These are phyloP conservation scores for Thalassiosira gravida DNA, from an alignment of 352 stramenopile species.

Conservation along the genomic window DNA sequence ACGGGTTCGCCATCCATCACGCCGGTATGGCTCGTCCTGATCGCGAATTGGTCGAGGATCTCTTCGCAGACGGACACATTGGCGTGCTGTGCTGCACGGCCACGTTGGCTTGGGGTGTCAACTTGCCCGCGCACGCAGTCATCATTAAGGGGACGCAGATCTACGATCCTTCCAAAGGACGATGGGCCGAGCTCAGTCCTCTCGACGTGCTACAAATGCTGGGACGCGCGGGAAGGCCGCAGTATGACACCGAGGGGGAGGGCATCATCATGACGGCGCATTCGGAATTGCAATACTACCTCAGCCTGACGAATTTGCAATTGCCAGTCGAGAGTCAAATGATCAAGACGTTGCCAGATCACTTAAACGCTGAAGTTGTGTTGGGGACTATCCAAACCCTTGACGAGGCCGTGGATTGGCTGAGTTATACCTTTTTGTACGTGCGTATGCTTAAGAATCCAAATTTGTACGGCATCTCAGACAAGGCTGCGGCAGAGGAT, in stretches of 20 bases:
- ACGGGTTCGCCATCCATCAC: slow-evolving; percentile 99
- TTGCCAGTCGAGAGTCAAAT: slow-evolving; percentile 99
- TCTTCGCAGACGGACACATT: slow-evolving; percentile 96
- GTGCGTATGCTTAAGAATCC: slow-evolving; percentile 98
- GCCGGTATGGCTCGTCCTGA: slow-evolving; percentile 96
- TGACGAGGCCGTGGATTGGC: slow-evolving; percentile 94
- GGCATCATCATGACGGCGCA: slow-evolving; percentile 99
- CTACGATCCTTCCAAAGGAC: slow-evolving; percentile 97
- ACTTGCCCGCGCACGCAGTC: slow-evolving; percentile 98
- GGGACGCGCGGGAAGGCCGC: slow-evolving; percentile 95
- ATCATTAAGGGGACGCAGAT: slow-evolving; percentile 99
- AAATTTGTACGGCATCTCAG: slow-evolving; percentile 92
- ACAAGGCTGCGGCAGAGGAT: slow-evolving; percentile 90
- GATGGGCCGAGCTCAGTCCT: slow-evolving; percentile 97
- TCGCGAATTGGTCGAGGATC: slow-evolving; percentile 96
- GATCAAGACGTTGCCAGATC: slow-evolving; percentile 94
- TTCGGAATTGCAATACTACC: slow-evolving; percentile 98
- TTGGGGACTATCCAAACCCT: slow-evolving; percentile 94
- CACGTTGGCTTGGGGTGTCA: slow-evolving; percentile 99
- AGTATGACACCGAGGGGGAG: slow-evolving; percentile 96
- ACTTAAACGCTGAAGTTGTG: slow-evolving; percentile 98
- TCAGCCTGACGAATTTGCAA: slow-evolving; percentile 99
- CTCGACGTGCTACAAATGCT: slow-evolving; percentile 99
- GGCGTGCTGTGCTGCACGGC: slow-evolving; percentile 96
- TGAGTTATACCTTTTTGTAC: slow-evolving; percentile 99